Base-by-base conservation (phyloP, 2,329 filamentous ascomycete species). In the Monosporascus sp. region DNA sequence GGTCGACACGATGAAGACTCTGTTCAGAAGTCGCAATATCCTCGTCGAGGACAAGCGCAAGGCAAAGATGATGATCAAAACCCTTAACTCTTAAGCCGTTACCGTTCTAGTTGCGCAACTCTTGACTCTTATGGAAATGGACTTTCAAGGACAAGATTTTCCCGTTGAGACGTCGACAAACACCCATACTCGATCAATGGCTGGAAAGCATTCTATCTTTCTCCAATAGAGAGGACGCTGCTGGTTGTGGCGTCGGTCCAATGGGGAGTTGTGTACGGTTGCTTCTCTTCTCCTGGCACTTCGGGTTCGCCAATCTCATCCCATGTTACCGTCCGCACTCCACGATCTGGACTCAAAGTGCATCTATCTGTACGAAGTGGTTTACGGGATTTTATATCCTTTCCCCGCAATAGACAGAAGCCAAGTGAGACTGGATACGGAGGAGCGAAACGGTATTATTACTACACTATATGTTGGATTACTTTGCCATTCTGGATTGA, bases 41-140 rank as follows among this genome's bases (percentile, higher is more conserved):
- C 72, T 96, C 31, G 84, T 96, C 26, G 74, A 81, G 38, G 88
- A 91, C 64, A 78, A 79, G 59, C 74, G 72, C 51, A 87, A 85
- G 70, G 77, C 78, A 59, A 86, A 84, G 73, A 88, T 87, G 79
- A 91, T 91, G 86, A 78, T 86, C 65, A 83, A 84, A 72, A 87
- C 84, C 46, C 73, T 86, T 49, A 80, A 82, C 59, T 77, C 77
- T 50, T 80, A 64, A 75, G 46, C 17, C 24, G 22, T 47, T 14
- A 18, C 22, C 9, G 9, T 46, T 11, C n/a, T 14, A 2, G 28
- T 28, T 28, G 26, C 9, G 24, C n/a, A 15, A 7, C 17, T 28
- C 5, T 47, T 18, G 14, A 28, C 18, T 46, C 15, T 14, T 28
- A 28, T 20, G 17, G 20, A 3, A 47, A 18, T 14, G 1, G 18